Conservation (phyloP, 2,329 filamentous ascomycete genomes). For the Neodidymelliopsis sp. region DNA sequence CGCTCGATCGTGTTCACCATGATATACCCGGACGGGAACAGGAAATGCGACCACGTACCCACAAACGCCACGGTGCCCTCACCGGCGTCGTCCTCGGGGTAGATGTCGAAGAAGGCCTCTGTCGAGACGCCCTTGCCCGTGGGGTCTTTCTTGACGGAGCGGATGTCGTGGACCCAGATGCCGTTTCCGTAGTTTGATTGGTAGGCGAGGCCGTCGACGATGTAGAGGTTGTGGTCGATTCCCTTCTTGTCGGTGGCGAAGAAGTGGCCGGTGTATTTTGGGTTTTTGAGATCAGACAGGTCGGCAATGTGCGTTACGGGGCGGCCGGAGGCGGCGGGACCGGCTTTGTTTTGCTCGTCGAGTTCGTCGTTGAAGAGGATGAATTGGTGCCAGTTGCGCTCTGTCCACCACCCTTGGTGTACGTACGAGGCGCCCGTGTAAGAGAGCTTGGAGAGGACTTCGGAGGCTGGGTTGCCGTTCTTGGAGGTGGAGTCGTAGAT, state of each 20-base stretch:
- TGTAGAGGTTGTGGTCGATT: slow-evolving; percentile 57
- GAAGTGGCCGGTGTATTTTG: slow-evolving; percentile 51
- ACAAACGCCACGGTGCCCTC: slow-evolving; percentile 50
- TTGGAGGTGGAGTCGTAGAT: slow-evolving; percentile 63
- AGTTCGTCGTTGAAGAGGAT: slow-evolving; percentile 46
- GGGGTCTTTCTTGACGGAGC: slow-evolving; percentile 48
- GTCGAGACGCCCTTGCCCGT: slow-evolving; percentile 50
- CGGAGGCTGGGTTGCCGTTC: slow-evolving; percentile 61
- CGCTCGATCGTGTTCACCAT: slow-evolving; percentile 50
- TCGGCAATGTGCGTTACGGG: slow-evolving; percentile 48
- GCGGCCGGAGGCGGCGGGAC: slow-evolving; percentile 40
- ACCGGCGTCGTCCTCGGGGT: slow-evolving; percentile 51
- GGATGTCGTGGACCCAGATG: slow-evolving; percentile 50
- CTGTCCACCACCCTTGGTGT: slow-evolving; percentile 65
- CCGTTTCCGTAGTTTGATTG: slow-evolving; percentile 53
- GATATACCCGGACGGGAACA: slow-evolving; percentile 46
- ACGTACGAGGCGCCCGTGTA: slow-evolving; percentile 64
- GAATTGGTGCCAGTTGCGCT: slow-evolving; percentile 44
- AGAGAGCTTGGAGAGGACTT: slow-evolving; percentile 62
- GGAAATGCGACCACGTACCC: slow-evolving; percentile 53
- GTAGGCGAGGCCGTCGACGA: slow-evolving; percentile 51
- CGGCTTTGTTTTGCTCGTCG: slow-evolving; percentile 39
- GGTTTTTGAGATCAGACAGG: slow-evolving; percentile 42
- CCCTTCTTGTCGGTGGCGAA: slow-evolving; percentile 48
- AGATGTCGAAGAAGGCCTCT: slow-evolving; percentile 53